Conservation (phyloP, 108 stramenopile genomes). For the Cyclotella baltica region DNA sequence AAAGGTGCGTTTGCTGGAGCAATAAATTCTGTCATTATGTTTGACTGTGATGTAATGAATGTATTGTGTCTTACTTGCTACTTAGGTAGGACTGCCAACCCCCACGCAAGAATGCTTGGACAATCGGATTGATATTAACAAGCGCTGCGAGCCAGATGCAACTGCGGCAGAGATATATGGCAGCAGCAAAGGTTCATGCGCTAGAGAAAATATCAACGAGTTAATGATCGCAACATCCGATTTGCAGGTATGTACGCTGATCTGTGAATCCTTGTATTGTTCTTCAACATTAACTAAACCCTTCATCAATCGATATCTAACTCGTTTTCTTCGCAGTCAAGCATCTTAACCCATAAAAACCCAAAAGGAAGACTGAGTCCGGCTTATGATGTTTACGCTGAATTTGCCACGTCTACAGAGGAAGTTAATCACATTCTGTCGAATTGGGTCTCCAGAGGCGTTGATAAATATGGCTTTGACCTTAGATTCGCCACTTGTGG, state of each 20-base stretch:
- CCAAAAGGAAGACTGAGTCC: neutral
- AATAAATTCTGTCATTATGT: conserved; percentile 22
- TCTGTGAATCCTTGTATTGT: neutral
- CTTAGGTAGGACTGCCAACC: conserved; percentile 28
- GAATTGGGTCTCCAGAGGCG: neutral
- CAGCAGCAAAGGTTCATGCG: neutral
- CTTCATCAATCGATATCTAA: no score
- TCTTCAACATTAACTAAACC: no score
- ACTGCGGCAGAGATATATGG: conserved; percentile 25
- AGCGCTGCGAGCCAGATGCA: conserved; percentile 44
- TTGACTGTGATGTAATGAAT: no score
- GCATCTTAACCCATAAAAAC: neutral
- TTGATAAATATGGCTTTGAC: conserved; percentile 26
- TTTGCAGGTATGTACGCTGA: neutral
- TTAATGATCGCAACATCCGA: neutral
- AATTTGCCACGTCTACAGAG: neutral
- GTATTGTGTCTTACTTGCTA: conserved; percentile 5
- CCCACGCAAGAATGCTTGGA: conserved; percentile 15
- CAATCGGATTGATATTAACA: conserved; percentile 14
- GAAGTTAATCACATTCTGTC: neutral
- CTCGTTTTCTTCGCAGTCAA: neutral
- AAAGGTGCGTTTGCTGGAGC: conserved; percentile 31
- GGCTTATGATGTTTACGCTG: neutral
- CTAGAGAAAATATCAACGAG: neutral
- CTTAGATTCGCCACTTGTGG: conserved; percentile 21